Percentiles rank a stretch among this genome's conserved stretches.
These are phyloP conservation scores for Trichosanthes truncata DNA, from an alignment of 306 rosid species.

Conservation along the genomic window DNA sequence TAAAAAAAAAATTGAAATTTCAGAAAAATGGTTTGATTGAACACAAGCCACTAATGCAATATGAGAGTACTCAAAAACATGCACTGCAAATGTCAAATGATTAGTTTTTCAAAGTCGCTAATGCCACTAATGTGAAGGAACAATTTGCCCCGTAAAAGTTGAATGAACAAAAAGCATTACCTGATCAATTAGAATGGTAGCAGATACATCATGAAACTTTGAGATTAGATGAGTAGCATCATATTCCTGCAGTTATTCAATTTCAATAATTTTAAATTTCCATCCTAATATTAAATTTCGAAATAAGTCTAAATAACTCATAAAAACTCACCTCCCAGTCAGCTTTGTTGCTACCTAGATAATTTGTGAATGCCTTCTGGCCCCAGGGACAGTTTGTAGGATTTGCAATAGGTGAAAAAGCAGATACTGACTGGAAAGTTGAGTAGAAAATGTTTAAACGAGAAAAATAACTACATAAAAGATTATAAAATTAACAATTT, in stretches of 20 bases:
- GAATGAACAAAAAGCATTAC: conserved; percentile 22
- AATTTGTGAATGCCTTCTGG: conserved; percentile 83
- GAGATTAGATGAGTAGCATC: conserved; percentile 63
- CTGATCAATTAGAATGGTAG: conserved; percentile 89
- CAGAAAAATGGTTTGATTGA: not conserved
- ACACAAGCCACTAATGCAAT: not conserved
- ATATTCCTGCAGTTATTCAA: conserved; percentile 58
- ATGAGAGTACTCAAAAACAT: not conserved
- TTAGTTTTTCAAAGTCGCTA: not conserved
- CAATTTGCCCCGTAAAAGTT: not conserved
- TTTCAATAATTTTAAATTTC: conserved; percentile 4
- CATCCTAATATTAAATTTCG: not conserved
- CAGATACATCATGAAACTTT: conserved; percentile 39
- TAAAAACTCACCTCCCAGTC: conserved; percentile 71
- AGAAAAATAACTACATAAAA: not conserved
- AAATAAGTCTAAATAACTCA: conserved; percentile 2
- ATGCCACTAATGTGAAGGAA: not conserved
- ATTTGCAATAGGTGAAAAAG: conserved; percentile 74
- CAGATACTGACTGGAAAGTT: conserved; percentile 71
- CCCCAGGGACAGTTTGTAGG: conserved; percentile 89
- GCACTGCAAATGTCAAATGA: not conserved
- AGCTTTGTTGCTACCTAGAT: conserved; percentile 63
- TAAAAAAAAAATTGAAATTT: not conserved
- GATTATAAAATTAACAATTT: not conserved
- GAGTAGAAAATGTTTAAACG: not conserved